phyloP scores from a whole-genome alignment of 495 filamentous ascomycete species.

The Aspergillus sparsus region DNA sequence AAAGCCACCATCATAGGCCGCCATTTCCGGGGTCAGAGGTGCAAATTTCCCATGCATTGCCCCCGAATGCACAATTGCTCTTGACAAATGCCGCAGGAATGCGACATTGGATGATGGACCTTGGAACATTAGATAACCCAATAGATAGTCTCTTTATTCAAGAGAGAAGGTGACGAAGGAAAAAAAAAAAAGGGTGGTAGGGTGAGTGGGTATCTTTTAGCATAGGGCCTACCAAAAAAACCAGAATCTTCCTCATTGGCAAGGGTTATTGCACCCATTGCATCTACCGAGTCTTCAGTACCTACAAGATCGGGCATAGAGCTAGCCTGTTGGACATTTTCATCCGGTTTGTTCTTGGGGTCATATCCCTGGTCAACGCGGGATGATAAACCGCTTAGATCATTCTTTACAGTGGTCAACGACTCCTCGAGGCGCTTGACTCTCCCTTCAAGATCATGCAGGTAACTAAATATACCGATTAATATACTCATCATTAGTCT shows the following conservation, averaged over 20 bases:
- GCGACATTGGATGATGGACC: constrained; percentile 53
- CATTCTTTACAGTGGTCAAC: constrained; percentile 27
- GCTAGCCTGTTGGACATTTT: not conserved
- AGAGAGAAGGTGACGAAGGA: no score
- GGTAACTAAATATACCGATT: constrained; percentile 14
- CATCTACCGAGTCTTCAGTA: constrained; percentile 42
- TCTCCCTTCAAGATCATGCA: constrained; percentile 25
- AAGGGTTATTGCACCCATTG: constrained; percentile 44
- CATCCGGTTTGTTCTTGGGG: not conserved
- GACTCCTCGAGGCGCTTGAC: constrained; percentile 28
- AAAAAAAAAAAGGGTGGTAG: no score
- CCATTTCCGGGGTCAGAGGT: not conserved
- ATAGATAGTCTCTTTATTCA: no score
- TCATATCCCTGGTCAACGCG: constrained; percentile 13
- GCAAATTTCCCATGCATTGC: not conserved
- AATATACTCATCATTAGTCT: not conserved
- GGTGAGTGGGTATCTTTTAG: not conserved
- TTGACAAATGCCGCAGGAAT: constrained; percentile 41
- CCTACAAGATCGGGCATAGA: constrained; percentile 23
- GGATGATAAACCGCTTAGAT: constrained; percentile 29
- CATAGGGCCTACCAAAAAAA: constrained; percentile 42
- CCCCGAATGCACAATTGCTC: constrained; percentile 25
- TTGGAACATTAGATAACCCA: constrained; percentile 9
- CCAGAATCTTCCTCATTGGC: constrained; percentile 48
- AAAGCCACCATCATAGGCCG: constrained; percentile 24